These are phyloP conservation scores for Pythium aquatile DNA, from an alignment of 352 stramenopile species.

Conservation along the genomic window DNA sequence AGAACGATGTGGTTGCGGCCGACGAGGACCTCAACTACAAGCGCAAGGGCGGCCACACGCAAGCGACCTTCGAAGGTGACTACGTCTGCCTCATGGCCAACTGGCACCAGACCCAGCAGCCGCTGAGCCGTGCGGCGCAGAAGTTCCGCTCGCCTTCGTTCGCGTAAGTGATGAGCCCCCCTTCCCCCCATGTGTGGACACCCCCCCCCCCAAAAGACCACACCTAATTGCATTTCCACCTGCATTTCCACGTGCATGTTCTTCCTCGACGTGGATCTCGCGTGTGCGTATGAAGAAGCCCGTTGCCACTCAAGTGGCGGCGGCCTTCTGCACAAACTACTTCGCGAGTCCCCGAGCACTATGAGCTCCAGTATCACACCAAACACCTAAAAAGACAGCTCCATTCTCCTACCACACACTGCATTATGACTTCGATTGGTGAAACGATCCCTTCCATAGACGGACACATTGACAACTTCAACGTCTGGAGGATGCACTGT, in stretches of 20 bases:
- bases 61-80: conserved; percentile 83
- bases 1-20: conserved; percentile 62
- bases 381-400: conserved; percentile 1
- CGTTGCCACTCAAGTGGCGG: not conserved
- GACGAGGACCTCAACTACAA: conserved; percentile 81
- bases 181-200: not conserved
- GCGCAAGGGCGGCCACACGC: conserved; percentile 78
- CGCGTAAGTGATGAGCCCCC: conserved; percentile 32
- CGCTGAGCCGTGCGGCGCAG: conserved; percentile 44
- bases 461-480: not conserved
- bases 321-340: not conserved
- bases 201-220: not conserved
- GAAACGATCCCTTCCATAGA: not conserved
- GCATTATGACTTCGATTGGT: not conserved
- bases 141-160: conserved; percentile 81
- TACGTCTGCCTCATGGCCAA: conserved; percentile 87
- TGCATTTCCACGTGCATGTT: not conserved
- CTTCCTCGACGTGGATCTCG: not conserved
- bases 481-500: not conserved
- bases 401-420: not conserved
- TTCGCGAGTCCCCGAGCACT: not conserved
- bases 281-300: conserved; percentile 2
- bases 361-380: not conserved
- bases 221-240: not conserved
- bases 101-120: conserved; percentile 50